These are phyloP conservation scores for Termitomyces sp. DNA, from an alignment of 768 basidiomycete genomes.

Conservation along the genomic window DNA sequence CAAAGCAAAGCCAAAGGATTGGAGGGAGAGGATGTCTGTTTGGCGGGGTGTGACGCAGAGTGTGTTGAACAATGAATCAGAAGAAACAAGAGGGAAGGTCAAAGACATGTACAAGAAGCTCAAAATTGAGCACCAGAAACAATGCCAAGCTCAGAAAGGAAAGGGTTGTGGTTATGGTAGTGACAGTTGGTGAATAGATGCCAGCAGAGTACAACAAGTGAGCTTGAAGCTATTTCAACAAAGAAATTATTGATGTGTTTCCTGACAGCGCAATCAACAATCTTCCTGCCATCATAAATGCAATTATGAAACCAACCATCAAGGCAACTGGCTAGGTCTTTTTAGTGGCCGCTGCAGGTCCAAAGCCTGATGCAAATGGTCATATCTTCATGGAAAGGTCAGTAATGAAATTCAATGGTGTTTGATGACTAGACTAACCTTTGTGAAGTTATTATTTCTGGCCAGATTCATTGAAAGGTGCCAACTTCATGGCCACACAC, in stretches of 20 bases:
- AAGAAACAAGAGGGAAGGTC: neutral
- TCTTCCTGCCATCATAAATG: neutral
- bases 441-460: neutral
- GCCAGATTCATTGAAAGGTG: neutral
- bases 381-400: neutral
- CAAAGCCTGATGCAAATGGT: neutral
- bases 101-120: neutral
- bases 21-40: neutral
- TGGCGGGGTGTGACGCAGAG: neutral
- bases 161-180: neutral
- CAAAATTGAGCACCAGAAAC: neutral
- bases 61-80: neutral
- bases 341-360: neutral
- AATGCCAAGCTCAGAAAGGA: neutral
- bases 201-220: neutral
- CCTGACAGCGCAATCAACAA: neutral
- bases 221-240: neutral
- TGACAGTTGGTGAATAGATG: neutral
- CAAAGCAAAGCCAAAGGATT: neutral
- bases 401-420: neutral
- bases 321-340: neutral
- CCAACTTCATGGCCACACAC: neutral
- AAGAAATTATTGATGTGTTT: neutral
- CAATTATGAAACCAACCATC: neutral
- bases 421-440: neutral